Base-by-base conservation (phyloP, 169 alveolate species). In the Hepatocystis sp. region DNA sequence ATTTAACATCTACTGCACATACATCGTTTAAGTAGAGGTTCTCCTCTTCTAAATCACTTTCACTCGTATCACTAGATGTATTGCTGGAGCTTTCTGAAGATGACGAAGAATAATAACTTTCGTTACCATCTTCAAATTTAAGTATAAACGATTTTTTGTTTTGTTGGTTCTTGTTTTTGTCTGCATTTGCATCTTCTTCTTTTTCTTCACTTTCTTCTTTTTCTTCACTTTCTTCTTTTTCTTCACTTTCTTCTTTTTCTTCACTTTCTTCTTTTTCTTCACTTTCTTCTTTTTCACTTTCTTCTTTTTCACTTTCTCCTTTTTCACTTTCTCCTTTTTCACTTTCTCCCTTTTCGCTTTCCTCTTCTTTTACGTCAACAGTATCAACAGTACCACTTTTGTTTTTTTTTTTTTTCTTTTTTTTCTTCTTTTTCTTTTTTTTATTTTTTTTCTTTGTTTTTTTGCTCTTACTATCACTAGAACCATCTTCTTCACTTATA, bases 1-100 rank as follows among this genome's bases (percentile, higher is more conserved):
- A 81, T 81, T 81, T 81, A 53, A 47, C 84, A 63, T 81, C 84
- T 36, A 63, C 51, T 25, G 60, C 66, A 40, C 61, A 56, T 39
- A 61, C 66, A 32, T 81, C 84, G 55, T 40, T 52, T 1, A 63
- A 19, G 51, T 61, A 81, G 3, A 23, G n/a, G 32, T 81, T 47
- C 39, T 81, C 89, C n/a, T 60, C 51, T 0, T 81, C 84, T 15
- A 39, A 65, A 27, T 63, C 58, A n/a, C 84, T 36, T 60, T 58
- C 86, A 21, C 89, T 61, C 44, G 81, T 61, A 15, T 25, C 17
- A 49, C 89, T 81, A 10, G 89, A 81, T 27, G 64, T 5, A 17
- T 67, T 40, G 15, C 65, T 71, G 19, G 76, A 28, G 17, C 28
- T 42, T 7, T 63, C 60, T 2, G 76, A 71, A 25, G 55, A 27